Evolutionary conservation across 768 basidiomycete species (phyloP).

Genomic region (Lactifluus rugatus): DNA sequence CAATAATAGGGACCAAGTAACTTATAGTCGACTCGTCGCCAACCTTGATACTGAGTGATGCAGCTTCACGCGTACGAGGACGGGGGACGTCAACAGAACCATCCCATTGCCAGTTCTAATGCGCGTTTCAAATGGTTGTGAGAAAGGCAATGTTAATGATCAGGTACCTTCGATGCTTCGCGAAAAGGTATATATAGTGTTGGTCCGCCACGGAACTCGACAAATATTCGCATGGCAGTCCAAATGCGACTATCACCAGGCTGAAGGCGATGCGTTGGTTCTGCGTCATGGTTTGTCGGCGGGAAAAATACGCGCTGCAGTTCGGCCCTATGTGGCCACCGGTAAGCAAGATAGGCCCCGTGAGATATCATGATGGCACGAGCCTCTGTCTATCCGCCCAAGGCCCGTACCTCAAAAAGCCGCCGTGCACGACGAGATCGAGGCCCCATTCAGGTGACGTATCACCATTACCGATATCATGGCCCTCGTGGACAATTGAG

Average conservation of each 20-base stretch:
- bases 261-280: constrained; percentile 46
- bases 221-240: constrained; percentile 69
- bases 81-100: constrained; percentile 40
- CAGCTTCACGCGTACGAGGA: constrained; percentile 50
- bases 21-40: constrained; percentile 80
- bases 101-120: constrained; percentile 91
- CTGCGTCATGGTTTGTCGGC: constrained; percentile 55
- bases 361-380: constrained; percentile 6
- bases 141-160: neutral
- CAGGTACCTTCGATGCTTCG: constrained; percentile 72
- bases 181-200: constrained; percentile 81
- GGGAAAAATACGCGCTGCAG: constrained; percentile 83
- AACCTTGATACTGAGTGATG: constrained; percentile 62
- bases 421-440: constrained; percentile 71
- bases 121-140: neutral
- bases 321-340: constrained; percentile 40
- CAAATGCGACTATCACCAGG: constrained; percentile 78
- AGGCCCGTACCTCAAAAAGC: constrained; percentile 77
- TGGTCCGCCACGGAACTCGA: constrained; percentile 72
- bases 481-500: constrained; percentile 24
- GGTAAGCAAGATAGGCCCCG: neutral
- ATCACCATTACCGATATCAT: constrained; percentile 82
- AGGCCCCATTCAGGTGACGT: constrained; percentile 89
- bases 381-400: constrained; percentile 95
- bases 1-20: constrained; percentile 78